Evolutionary conservation across 2,329 filamentous ascomycete genomes (phyloP).

Genomic region (Endothia cerciana): DNA sequence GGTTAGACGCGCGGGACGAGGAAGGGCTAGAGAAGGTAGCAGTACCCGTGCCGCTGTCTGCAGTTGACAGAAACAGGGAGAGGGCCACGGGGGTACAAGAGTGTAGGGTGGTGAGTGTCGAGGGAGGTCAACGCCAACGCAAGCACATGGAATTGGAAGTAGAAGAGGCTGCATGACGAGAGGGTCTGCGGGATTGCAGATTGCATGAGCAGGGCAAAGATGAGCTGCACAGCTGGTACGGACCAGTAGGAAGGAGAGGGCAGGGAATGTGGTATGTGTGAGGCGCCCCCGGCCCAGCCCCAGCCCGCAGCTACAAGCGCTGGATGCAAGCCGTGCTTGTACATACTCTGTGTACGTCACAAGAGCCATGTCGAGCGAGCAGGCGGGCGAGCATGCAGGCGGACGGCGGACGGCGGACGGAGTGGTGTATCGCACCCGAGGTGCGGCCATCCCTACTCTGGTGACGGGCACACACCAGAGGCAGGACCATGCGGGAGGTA

Average conservation of each 20-base stretch:
- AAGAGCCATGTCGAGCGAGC: conserved; percentile 10
- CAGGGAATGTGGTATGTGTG: conserved; percentile 14
- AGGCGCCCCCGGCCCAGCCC: neutral
- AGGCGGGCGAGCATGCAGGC: neutral
- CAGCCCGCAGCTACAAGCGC: conserved; percentile 18
- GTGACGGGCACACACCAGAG: neutral
- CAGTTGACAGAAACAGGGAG: conserved; percentile 6
- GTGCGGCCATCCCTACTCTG: neutral
- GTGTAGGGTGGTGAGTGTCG: conserved; percentile 6
- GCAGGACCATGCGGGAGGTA: neutral
- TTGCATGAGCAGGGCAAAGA: conserved; percentile 18
- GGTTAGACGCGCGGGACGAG: conserved; percentile 10
- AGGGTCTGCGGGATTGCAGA: conserved; percentile 1
- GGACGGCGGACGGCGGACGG: conserved; percentile 2
- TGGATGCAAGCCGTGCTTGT: conserved; percentile 12
- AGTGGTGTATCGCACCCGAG: conserved; percentile 4
- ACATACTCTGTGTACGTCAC: conserved; percentile 8
- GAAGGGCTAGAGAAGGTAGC: conserved; percentile 12
- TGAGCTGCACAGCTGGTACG: conserved; percentile 13
- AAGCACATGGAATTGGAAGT: conserved; percentile 3
- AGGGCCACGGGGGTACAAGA: neutral
- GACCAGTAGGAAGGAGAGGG: conserved; percentile 11
- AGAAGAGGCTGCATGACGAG: conserved; percentile 12
- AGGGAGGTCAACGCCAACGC: conserved; percentile 6
- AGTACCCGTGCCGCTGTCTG: conserved; percentile 7